Evolutionary conservation across 805 yeast species (phyloP).

Genomic region (Ogataea chonburiensis): DNA sequence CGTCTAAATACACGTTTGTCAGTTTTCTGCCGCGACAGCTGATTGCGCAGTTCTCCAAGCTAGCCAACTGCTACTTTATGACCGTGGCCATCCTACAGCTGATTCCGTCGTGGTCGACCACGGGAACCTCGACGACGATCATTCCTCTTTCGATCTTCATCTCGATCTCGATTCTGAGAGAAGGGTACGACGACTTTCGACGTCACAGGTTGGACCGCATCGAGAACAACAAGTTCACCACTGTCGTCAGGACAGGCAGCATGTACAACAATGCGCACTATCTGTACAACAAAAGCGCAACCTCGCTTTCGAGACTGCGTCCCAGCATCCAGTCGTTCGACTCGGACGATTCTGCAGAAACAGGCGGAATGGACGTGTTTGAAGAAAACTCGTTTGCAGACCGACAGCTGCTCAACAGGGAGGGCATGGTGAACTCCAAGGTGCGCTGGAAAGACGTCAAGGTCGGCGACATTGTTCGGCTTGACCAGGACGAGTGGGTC

Average conservation of each 20-base stretch:
- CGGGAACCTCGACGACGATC: conserved; percentile 93
- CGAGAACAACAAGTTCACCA: conserved; percentile 64
- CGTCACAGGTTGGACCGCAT: conserved; percentile 82
- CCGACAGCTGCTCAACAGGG: conserved; percentile 15
- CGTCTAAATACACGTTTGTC: conserved; percentile 79
- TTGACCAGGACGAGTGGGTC: conserved; percentile 82
- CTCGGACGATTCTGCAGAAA: conserved; percentile 19
- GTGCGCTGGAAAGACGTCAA: conserved; percentile 69
- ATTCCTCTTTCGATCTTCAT: conserved; percentile 85
- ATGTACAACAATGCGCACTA: conserved; percentile 14
- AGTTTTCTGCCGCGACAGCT: conserved; percentile 87
- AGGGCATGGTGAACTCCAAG: conserved; percentile 22
- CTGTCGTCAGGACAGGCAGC: conserved; percentile 35
- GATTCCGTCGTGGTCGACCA: conserved; percentile 97
- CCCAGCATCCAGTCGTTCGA: conserved; percentile 27
- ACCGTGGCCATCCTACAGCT: conserved; percentile 88
- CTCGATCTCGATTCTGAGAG: conserved; percentile 84
- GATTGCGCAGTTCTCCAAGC: conserved; percentile 84
- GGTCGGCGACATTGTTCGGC: conserved; percentile 83
- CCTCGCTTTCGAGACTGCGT: conserved; percentile 30
- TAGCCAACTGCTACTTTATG: conserved; percentile 90
- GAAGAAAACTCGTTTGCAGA: conserved; percentile 29
- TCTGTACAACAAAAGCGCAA: conserved; percentile 27
- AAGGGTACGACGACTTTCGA: conserved; percentile 90
- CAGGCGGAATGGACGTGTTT: conserved; percentile 14